Percentiles rank a stretch among this genome's conserved stretches.
Evolutionary conservation across 768 basidiomycete species (phyloP).

Genomic region (Lentinula edodes): DNA sequence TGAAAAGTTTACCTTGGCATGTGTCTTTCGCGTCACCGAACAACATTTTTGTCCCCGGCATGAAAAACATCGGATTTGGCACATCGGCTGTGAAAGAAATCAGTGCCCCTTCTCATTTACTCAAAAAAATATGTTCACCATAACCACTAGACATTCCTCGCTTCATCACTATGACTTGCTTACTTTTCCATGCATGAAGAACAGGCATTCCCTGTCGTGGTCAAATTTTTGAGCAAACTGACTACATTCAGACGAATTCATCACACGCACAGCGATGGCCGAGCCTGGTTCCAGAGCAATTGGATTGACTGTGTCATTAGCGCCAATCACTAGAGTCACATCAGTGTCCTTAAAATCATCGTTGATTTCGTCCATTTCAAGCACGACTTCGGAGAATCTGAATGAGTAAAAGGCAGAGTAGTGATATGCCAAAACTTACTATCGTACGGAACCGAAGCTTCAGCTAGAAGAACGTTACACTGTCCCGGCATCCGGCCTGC

Average conservation of each 20-base stretch:
- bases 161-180: constrained; percentile 91
- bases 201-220: constrained; percentile 75
- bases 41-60: constrained; percentile 85
- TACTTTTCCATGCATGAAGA: constrained; percentile 89
- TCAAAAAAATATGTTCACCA: constrained; percentile 37
- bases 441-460: constrained; percentile 87
- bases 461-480: constrained; percentile 87
- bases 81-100: constrained; percentile 59
- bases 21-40: constrained; percentile 91
- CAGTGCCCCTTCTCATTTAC: not conserved
- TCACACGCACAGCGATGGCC: constrained; percentile 55
- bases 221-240: not conserved
- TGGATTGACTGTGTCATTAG: constrained; percentile 90
- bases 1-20: constrained; percentile 45
- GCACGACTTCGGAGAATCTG: constrained; percentile 51
- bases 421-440: constrained; percentile 37
- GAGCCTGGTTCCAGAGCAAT: constrained; percentile 85
- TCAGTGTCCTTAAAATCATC: constrained; percentile 88
- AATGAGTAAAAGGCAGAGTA: not conserved
- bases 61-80: constrained; percentile 92
- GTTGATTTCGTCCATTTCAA: constrained; percentile 95
- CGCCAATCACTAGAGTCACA: constrained; percentile 86
- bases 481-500: constrained; percentile 93
- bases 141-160: constrained; percentile 86
- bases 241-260: not conserved